Conservation (phyloP, 108 stramenopile genomes). For the Nitzschia sp. region DNA sequence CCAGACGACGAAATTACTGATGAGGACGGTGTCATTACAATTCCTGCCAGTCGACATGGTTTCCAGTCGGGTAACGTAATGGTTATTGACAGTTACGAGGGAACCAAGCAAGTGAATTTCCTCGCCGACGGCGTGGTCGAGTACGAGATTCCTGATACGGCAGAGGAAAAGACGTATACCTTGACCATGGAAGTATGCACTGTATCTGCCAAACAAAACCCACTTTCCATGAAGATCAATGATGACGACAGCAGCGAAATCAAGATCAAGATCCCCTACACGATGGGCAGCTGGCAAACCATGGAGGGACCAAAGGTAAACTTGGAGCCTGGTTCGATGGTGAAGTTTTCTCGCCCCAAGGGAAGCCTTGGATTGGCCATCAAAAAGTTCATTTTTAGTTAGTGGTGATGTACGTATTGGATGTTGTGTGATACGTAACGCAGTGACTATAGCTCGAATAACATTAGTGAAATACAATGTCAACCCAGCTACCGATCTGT, state of each 20-base stretch:
- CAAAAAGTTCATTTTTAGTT: slow-evolving; percentile 40
- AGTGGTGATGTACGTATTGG: background rate
- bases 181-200: slow-evolving; percentile 40
- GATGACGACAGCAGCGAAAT: slow-evolving; percentile 9
- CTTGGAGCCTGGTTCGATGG: slow-evolving; percentile 4
- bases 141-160: slow-evolving; percentile 36
- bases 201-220: slow-evolving; percentile 40
- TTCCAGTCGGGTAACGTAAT: slow-evolving; percentile 19
- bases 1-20: slow-evolving; percentile 18
- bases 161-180: slow-evolving; percentile 22
- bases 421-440: too few species aligned
- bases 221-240: slow-evolving; percentile 21
- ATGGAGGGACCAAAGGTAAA: slow-evolving; percentile 36
- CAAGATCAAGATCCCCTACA: slow-evolving; percentile 45
- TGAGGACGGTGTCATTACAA: slow-evolving; percentile 17
- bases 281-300: slow-evolving; percentile 46
- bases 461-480: too few species aligned
- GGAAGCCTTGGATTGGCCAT: slow-evolving; percentile 45
- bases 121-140: slow-evolving; percentile 33
- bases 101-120: slow-evolving; percentile 46
- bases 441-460: too few species aligned
- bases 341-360: slow-evolving; percentile 37
- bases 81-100: slow-evolving; percentile 35
- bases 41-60: slow-evolving; percentile 30
- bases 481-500: too few species aligned